phyloP scores from a whole-genome alignment of 2,329 filamentous ascomycete species.

The Trichothecium roseum region DNA sequence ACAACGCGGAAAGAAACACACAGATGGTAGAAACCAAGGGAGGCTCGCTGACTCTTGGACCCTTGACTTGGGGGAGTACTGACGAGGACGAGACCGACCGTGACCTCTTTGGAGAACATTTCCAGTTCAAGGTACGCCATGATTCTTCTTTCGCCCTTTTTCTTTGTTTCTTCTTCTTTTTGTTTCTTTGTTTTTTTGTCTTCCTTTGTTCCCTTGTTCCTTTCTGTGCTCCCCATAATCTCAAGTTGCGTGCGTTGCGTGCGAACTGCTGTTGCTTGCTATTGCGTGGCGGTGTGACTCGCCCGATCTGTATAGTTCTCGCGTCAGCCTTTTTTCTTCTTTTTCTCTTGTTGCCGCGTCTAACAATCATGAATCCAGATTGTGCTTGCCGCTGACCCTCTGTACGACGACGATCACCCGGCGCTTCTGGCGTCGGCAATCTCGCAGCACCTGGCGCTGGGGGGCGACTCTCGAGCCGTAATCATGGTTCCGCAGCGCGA shows the following conservation, averaged over 20 bases:
- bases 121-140: conserved; percentile 40
- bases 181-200: background rate
- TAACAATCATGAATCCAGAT: conserved; percentile 32
- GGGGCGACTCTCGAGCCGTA: conserved; percentile 52
- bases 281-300: conserved; percentile 3
- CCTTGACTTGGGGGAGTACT: conserved; percentile 63
- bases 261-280: no score
- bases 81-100: conserved; percentile 31
- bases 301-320: conserved; percentile 1
- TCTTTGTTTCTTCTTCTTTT: background rate
- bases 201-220: background rate
- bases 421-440: conserved; percentile 63
- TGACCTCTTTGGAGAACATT: conserved; percentile 28
- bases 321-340: background rate
- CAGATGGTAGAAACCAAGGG: conserved; percentile 41
- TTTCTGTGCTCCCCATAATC: no score
- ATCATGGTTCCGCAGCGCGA: conserved; percentile 76
- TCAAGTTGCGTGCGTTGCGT: no score
- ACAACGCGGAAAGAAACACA: conserved; percentile 60
- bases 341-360: no score
- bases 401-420: conserved; percentile 82
- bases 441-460: conserved; percentile 50
- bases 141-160: background rate
- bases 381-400: conserved; percentile 73
- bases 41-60: conserved; percentile 49